Conservation (phyloP, 306 rosid genomes). For the Rosa chinensis region DNA sequence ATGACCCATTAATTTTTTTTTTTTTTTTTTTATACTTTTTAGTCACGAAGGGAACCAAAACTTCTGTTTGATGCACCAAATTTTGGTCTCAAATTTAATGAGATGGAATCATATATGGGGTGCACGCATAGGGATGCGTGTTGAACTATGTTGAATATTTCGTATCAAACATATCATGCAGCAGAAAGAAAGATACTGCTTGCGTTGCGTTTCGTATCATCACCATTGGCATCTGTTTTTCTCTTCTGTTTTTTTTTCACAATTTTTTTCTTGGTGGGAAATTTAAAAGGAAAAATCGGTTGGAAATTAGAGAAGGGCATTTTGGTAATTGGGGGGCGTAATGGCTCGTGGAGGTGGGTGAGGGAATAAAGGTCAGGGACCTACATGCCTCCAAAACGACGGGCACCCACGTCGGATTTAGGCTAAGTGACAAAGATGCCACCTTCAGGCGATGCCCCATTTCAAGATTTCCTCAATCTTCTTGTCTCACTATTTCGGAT, state of each 20-base stretch:
- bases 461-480: slow-evolving; percentile 62
- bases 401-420: slow-evolving; percentile 68
- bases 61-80: not conserved
- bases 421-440: slow-evolving; percentile 69
- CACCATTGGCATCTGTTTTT: not conserved
- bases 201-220: not conserved
- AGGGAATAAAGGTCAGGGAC: slow-evolving; percentile 59
- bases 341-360: slow-evolving; percentile 36
- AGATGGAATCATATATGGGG: slow-evolving; percentile 7
- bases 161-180: not conserved
- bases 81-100: not conserved
- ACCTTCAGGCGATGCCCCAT: slow-evolving; percentile 61
- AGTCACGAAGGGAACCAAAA: not conserved
- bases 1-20: no score
- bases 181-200: slow-evolving; percentile 3
- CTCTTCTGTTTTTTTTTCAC: not conserved
- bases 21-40: not conserved
- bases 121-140: slow-evolving; percentile 36
- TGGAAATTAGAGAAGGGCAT: not conserved
- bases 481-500: slow-evolving; percentile 46
- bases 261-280: not conserved
- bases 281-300: not conserved
- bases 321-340: not conserved
- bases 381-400: slow-evolving; percentile 69
- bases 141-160: slow-evolving; percentile 17